Base-by-base conservation (phyloP, 495 filamentous ascomycete species). In the Talaromyces nanjingensis region DNA sequence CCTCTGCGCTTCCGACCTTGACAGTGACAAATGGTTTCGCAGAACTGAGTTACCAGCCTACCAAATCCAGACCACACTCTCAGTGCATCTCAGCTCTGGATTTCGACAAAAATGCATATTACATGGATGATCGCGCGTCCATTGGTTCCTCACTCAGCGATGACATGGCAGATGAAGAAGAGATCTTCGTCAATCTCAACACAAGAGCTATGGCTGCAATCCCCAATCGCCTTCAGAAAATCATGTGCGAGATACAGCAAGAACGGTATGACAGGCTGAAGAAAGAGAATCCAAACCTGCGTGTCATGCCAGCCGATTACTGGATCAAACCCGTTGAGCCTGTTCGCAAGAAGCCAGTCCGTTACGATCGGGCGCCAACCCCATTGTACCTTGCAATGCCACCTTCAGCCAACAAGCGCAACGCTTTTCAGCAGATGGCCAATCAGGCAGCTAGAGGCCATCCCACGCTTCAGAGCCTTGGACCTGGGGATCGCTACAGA, bases 111-210 rank as follows among this genome's bases (percentile, higher is more conserved):
- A 25, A 24, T 20, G 59, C 33, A 47, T 24, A 60, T 24, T 42
- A 47, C 59, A 22, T 42, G 24, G 34, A 45, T 25, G 33, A 60
- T 9, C 9, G 31, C 22, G 59, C 37, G 31, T 60, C 59, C 14
- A 6, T 47, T 31, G 37, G 39, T 6, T 60, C 59, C 4, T 60
- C 59, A 5, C 45, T 29, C 22, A 62, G 60, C 60, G 60, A 62
- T 22, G 60, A 29, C 33, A 67, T 59, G 22, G 64, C 62, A 29
- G 61, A 65, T 34, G 71, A 70, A 65, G 68, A 70, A 54, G 71
- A 73, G 57, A 68, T 70, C 16, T 60, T 73, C 25, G 68, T 63
- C 34, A 63, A 68, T 9, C 68, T 71, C 6, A 70, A 73, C 62
- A 65, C 65, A 68, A 54, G 39, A 7, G 68, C 69, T 33, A 61